phyloP scores from a whole-genome alignment of 352 stramenopile genomes.

The Phytophthora meadii region DNA sequence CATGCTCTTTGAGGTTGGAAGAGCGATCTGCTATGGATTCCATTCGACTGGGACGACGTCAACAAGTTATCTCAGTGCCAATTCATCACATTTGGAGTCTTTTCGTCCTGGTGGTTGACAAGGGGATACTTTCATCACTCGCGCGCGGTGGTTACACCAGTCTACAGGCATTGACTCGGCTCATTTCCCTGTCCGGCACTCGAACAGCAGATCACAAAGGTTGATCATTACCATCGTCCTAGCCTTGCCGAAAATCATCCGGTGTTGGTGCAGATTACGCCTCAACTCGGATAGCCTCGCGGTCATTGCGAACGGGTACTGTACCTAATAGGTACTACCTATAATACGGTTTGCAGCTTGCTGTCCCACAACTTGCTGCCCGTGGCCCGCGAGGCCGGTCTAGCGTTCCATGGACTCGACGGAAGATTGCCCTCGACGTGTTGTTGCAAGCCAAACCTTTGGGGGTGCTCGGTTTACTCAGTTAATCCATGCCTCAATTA shows the following conservation, averaged over 20 bases:
- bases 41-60: not conserved
- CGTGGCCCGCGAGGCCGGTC: no score
- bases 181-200: no score
- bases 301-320: not conserved
- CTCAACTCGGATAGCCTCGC: conserved; percentile 11
- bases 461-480: not conserved
- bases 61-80: not conserved
- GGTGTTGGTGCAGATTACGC: not conserved
- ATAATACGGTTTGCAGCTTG: no score
- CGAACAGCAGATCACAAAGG: conserved; percentile 11
- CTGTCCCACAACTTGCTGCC: no score
- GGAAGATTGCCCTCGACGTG: conserved; percentile 17
- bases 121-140: not conserved
- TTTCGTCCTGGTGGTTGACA: no score
- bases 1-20: no score
- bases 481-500: not conserved
- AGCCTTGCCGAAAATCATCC: conserved; percentile 18
- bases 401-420: conserved; percentile 6
- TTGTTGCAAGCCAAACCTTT: conserved; percentile 16
- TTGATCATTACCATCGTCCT: conserved; percentile 18
- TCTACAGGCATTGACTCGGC: not conserved
- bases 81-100: no score
- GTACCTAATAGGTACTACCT: no score
- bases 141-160: not conserved
- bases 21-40: no score